Base-by-base conservation (phyloP, 2,329 filamentous ascomycete genomes). In the Lecanicillium sp. region DNA sequence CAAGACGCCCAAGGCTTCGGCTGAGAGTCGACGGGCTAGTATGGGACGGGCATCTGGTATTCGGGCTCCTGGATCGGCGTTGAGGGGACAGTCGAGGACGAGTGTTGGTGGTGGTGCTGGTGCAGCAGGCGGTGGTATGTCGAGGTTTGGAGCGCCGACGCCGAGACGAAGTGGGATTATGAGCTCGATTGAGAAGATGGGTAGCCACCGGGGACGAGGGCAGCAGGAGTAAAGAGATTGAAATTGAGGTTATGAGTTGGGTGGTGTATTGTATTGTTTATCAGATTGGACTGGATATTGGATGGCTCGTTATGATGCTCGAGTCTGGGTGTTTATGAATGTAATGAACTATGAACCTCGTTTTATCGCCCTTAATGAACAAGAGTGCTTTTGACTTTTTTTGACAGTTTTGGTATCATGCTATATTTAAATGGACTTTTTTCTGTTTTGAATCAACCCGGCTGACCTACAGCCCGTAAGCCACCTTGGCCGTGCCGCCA, bases 131-230 rank as follows among this genome's bases (percentile, higher is more conserved):
- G 43, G 66, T 45, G 67, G 65, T 27, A 48, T 63, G 44, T 45
- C 60, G 22, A 48, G 85, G 51, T 25, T 33, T 25, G 22, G 22
- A 25, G 22, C 22, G 15, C 34, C 34, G 29, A 34, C 29, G 15
- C n/a, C 20, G 9, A 38, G 36, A 7, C 35, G 36, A 14, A 85
- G 82, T 53, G 79, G 83, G 41, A 83, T 92, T 53, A 81, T 94
- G 80, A 83, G 73, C 50, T 87, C 83, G 14, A 92, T 94, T 57
- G 86, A 94, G 68, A 78, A 81, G 62, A 94, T 94, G 87, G 86
- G 86, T 9, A 80, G 70, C 50, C 68, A 77, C 48, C 58, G 71
- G 12, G 64, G 68, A 8, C 62, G 69, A 30, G 64, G 45, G 1
- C 39, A 37, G 30, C 22, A 25, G 11, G 22, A 25, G 22, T 25